These are phyloP conservation scores for Amniculicola lignicola DNA, from an alignment of 495 filamentous ascomycete genomes.

Conservation along the genomic window DNA sequence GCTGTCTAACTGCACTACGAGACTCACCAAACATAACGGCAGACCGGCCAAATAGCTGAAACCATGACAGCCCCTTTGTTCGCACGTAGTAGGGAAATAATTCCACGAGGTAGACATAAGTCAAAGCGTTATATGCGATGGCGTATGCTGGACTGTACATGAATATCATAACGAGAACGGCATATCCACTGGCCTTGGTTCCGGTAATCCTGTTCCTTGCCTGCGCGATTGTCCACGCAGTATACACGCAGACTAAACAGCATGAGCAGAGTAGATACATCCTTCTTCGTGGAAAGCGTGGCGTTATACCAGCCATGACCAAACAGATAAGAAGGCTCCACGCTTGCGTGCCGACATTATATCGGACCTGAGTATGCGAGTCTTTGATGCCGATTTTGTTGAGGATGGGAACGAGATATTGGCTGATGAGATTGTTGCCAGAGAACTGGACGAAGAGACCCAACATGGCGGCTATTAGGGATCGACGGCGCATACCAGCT, in stretches of 20 bases:
- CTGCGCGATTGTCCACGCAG: slow-evolving; percentile 57
- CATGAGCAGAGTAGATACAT: slow-evolving; percentile 44
- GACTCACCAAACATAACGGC: slow-evolving; percentile 40
- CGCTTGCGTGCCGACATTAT: slow-evolving; percentile 59
- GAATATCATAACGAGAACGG: slow-evolving; percentile 58
- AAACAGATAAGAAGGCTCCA: slow-evolving; percentile 43
- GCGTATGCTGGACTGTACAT: slow-evolving; percentile 61
- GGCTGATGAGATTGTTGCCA: slow-evolving; percentile 19
- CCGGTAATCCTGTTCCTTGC: slow-evolving; percentile 51
- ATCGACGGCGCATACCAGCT: slow-evolving; percentile 15
- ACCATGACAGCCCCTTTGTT: slow-evolving; percentile 43
- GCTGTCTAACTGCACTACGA: background rate
- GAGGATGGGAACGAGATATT: slow-evolving; percentile 40
- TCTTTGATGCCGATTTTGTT: slow-evolving; percentile 50
- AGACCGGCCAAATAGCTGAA: slow-evolving; percentile 10
- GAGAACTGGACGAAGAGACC: slow-evolving; percentile 21
- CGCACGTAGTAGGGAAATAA: slow-evolving; percentile 45
- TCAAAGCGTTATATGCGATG: slow-evolving; percentile 63
- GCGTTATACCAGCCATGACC: slow-evolving; percentile 2
- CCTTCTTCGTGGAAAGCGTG: slow-evolving; percentile 8
- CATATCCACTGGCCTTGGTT: slow-evolving; percentile 40
- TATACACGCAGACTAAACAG: slow-evolving; percentile 55
- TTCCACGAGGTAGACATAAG: slow-evolving; percentile 52
- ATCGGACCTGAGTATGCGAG: slow-evolving; percentile 49
- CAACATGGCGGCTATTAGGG: slow-evolving; percentile 1